These are phyloP conservation scores for Claviceps monticola DNA, from an alignment of 2,329 filamentous ascomycete genomes.

Conservation along the genomic window DNA sequence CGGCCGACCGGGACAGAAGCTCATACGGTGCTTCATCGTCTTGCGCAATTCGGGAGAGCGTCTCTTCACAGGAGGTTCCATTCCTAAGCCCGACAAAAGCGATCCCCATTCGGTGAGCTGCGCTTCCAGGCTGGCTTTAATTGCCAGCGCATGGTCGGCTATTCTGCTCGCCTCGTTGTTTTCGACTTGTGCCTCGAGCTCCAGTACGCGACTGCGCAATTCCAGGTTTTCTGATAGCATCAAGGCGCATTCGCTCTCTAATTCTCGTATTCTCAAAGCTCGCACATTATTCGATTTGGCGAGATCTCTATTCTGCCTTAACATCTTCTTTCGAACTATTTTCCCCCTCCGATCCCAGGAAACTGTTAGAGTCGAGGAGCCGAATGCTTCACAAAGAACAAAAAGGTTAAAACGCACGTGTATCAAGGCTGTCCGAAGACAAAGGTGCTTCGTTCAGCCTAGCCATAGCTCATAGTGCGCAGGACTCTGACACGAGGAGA, in stretches of 20 bases:
- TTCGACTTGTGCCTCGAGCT: conserved; percentile 53
- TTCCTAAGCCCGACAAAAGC: conserved; percentile 51
- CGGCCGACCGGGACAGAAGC: conserved; percentile 23
- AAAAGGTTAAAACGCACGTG: conserved; percentile 37
- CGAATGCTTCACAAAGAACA: neutral
- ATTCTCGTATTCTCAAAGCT: conserved; percentile 59
- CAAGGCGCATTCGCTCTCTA: conserved; percentile 63
- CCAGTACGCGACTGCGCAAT: conserved; percentile 55
- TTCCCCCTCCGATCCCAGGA: too few species aligned
- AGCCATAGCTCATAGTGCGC: conserved; percentile 48
- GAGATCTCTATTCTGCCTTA: conserved; percentile 74
- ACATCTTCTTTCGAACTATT: conserved; percentile 64
- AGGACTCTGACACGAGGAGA: conserved; percentile 6
- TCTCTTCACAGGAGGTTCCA: conserved; percentile 41
- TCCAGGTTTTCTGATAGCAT: conserved; percentile 69
- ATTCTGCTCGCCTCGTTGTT: conserved; percentile 44
- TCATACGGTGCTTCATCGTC: conserved; percentile 26
- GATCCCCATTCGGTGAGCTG: conserved; percentile 59
- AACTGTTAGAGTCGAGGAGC: neutral
- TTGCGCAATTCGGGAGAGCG: conserved; percentile 27
- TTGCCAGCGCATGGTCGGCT: conserved; percentile 51
- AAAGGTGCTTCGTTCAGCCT: conserved; percentile 62
- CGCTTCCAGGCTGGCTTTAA: conserved; percentile 56
- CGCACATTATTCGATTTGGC: conserved; percentile 67
- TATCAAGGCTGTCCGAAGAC: conserved; percentile 57